Conservation (phyloP, 257 asterid genomes). For the Penstemon barbatus region DNA sequence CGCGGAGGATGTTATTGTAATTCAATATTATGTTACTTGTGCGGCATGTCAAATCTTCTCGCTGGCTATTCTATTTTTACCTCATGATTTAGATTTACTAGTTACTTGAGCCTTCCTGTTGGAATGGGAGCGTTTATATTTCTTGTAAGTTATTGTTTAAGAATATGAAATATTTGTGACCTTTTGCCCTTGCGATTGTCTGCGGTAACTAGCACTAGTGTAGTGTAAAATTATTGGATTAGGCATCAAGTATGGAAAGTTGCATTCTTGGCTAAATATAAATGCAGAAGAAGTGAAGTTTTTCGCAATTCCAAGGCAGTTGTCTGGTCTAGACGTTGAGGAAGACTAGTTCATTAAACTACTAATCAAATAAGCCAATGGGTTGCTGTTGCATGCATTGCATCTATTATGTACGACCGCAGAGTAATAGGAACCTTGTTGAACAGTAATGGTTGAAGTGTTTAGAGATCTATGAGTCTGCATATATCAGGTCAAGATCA, state of each 20-base stretch:
- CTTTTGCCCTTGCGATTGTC: neutral
- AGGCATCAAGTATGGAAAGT: too few relatives aligned
- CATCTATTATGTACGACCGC: neutral
- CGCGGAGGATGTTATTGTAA: too few relatives aligned
- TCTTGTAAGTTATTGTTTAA: neutral
- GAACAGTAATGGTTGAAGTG: neutral
- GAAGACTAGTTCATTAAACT: neutral
- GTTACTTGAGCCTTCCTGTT: neutral
- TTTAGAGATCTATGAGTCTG: neutral
- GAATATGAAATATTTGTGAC: neutral
- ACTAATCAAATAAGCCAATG: neutral
- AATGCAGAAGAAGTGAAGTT: neutral
- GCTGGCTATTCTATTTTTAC: too few relatives aligned
- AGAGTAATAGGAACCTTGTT: neutral
- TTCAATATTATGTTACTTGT: too few relatives aligned
- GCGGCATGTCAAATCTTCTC: too few relatives aligned
- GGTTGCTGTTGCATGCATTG: neutral
- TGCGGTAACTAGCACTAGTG: too few relatives aligned
- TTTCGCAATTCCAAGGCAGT: neutral
- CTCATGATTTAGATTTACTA: neutral
- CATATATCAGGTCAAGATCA: neutral
- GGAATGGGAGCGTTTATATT: neutral
- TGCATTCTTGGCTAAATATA: neutral
- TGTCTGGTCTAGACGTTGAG: slow-evolving; percentile 9
- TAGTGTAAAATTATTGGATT: neutral